Evolutionary conservation across 176 grass and related monocot species (phyloP).

Genomic region (Chrysopogon serrulatus): DNA sequence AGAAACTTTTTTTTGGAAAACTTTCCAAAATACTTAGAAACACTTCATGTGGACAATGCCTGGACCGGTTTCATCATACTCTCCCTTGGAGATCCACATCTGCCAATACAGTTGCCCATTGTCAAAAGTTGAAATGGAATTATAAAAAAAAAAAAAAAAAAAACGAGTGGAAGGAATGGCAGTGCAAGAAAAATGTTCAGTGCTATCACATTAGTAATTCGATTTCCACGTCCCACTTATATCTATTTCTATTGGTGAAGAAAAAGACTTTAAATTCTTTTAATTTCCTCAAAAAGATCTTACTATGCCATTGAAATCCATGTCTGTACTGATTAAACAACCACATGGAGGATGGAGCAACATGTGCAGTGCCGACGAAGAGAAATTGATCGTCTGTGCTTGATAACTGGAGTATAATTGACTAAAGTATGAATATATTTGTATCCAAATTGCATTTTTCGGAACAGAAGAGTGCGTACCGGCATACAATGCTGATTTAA

Average conservation of each 20-base stretch:
- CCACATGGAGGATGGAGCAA: neutral
- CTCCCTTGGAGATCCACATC: constrained; percentile 92
- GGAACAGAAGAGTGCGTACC: neutral
- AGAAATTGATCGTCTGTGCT: neutral
- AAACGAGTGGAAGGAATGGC: neutral
- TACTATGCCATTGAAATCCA: neutral
- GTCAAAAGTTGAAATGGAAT: neutral
- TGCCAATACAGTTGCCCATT: neutral
- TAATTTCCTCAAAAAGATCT: neutral
- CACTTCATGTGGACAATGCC: constrained; percentile 84
- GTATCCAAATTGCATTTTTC: neutral
- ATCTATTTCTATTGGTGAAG: neutral
- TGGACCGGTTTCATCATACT: constrained; percentile 74
- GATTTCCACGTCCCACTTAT: neutral
- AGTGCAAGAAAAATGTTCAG: neutral
- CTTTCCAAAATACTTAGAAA: constrained; percentile 22
- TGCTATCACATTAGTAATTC: neutral
- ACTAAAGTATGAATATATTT: neutral
- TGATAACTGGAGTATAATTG: neutral
- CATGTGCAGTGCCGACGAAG: neutral
- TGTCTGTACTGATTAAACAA: neutral
- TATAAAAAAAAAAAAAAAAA: neutral
- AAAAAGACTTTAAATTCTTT: neutral
- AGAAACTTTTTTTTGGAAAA: neutral
- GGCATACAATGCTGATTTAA: neutral